These are phyloP conservation scores for Lactarius psammicola DNA, from an alignment of 768 basidiomycete species.

Conservation along the genomic window DNA sequence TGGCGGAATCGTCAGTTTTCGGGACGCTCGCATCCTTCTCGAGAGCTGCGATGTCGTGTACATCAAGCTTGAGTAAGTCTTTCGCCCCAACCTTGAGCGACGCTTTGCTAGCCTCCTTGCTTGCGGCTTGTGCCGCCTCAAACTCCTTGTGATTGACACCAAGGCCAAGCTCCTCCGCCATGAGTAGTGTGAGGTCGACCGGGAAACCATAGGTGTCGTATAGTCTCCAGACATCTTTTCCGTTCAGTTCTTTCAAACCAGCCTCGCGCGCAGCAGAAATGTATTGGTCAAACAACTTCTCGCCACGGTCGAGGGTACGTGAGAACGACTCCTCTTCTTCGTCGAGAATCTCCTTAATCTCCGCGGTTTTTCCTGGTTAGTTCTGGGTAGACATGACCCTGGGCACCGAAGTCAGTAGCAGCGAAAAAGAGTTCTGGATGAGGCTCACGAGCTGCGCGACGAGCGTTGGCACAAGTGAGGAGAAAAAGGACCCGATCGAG, in stretches of 20 bases:
- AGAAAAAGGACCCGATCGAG: constrained; percentile 93
- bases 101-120: constrained; percentile 90
- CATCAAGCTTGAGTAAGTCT: constrained; percentile 86
- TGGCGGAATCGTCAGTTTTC: constrained; percentile 90
- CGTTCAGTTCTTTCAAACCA: constrained; percentile 66
- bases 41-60: constrained; percentile 86
- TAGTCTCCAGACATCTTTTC: constrained; percentile 93
- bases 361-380: constrained; percentile 75
- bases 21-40: constrained; percentile 75
- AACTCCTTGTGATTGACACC: constrained; percentile 86
- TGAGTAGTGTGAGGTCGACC: constrained; percentile 90
- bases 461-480: constrained; percentile 84
- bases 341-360: constrained; percentile 92
- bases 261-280: constrained; percentile 62
- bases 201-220: constrained; percentile 99
- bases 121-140: constrained; percentile 80
- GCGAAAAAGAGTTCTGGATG: neutral
- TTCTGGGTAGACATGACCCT: constrained; percentile 92
- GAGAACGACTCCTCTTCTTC: constrained; percentile 98
- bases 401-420: constrained; percentile 14
- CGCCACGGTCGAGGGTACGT: constrained; percentile 94
- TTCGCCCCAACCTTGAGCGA: constrained; percentile 65
- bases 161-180: constrained; percentile 93
- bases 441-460: constrained; percentile 79
- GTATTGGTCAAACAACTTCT: constrained; percentile 92